Percentiles rank a stretch among this genome's conserved stretches.
Conservation (phyloP, 208 protist species). For the Acanthamoeba castellanii region DNA sequence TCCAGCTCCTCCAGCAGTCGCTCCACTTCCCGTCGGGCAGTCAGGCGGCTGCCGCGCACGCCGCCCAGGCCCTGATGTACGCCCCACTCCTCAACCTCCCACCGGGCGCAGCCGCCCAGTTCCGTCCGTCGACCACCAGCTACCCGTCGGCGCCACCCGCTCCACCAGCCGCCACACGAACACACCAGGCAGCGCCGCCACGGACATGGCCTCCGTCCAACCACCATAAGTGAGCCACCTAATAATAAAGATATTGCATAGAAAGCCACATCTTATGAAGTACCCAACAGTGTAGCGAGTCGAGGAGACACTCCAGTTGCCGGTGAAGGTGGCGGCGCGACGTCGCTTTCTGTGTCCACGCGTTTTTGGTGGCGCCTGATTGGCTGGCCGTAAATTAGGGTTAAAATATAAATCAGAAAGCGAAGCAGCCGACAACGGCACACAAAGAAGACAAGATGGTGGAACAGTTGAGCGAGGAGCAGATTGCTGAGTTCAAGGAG, state of each 20-base stretch:
- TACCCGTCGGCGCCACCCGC: not conserved
- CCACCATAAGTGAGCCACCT: not conserved
- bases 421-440: not conserved
- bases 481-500: constrained; percentile 98
- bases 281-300: no score
- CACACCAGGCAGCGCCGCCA: no score
- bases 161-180: not conserved
- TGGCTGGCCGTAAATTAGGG: not conserved
- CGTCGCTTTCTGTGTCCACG: constrained; percentile 1
- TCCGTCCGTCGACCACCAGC: not conserved
- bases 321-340: not conserved
- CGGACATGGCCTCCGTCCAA: not conserved
- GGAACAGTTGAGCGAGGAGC: constrained; percentile 73
- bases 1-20: constrained; percentile 19
- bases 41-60: not conserved
- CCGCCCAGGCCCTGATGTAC: constrained; percentile 2
- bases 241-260: no score
- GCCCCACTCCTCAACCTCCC: not conserved
- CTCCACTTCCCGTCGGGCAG: not conserved
- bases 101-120: not conserved
- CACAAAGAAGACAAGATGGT: constrained; percentile 31
- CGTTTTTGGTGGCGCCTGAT: not conserved
- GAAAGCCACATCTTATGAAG: no score
- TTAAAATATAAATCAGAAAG: not conserved
- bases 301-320: no score